Percentiles rank a stretch among this genome's conserved stretches.
Evolutionary conservation across 805 yeast genomes (phyloP).

Genomic region (Saturnispora serradocipensis): DNA sequence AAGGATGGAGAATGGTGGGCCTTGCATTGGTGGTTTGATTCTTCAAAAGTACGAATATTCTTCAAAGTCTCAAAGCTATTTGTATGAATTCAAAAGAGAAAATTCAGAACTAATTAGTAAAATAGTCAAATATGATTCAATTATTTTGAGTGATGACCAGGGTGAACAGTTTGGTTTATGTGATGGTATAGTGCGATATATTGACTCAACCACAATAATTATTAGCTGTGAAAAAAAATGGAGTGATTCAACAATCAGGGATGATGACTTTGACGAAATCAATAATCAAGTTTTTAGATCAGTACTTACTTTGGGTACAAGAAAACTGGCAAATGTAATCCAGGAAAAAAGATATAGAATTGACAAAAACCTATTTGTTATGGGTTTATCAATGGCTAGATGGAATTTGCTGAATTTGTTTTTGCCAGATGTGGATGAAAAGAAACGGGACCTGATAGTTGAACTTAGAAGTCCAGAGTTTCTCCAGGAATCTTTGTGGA

Average conservation of each 20-base stretch:
- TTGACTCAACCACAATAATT: constrained; percentile 35
- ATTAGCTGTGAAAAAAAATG: constrained; percentile 50
- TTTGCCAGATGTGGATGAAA: constrained; percentile 35
- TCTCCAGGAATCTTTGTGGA: constrained; percentile 19
- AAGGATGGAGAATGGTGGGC: constrained; percentile 54
- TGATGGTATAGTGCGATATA: constrained; percentile 43
- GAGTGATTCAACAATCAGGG: constrained; percentile 28
- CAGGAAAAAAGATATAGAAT: constrained; percentile 41
- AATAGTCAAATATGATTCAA: constrained; percentile 47
- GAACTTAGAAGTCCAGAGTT: constrained; percentile 42
- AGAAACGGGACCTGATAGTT: constrained; percentile 41
- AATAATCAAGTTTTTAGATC: constrained; percentile 45
- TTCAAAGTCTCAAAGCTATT: constrained; percentile 20
- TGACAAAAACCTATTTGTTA: constrained; percentile 72
- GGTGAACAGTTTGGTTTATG: constrained; percentile 54
- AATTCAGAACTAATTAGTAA: constrained; percentile 31
- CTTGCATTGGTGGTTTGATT: constrained; percentile 43
- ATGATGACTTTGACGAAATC: constrained; percentile 33
- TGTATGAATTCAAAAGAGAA: constrained; percentile 42
- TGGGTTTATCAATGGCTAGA: constrained; percentile 68
- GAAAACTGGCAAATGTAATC: background rate
- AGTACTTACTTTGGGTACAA: constrained; percentile 25
- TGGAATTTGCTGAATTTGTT: constrained; percentile 67
- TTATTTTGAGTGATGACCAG: constrained; percentile 68
- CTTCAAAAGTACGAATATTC: constrained; percentile 27